A percentile compares a stretch with the other conserved stretches of the same genome.
Conservation (phyloP, 2,329 filamentous ascomycete genomes). For the Sclerotiophoma versabilis region DNA sequence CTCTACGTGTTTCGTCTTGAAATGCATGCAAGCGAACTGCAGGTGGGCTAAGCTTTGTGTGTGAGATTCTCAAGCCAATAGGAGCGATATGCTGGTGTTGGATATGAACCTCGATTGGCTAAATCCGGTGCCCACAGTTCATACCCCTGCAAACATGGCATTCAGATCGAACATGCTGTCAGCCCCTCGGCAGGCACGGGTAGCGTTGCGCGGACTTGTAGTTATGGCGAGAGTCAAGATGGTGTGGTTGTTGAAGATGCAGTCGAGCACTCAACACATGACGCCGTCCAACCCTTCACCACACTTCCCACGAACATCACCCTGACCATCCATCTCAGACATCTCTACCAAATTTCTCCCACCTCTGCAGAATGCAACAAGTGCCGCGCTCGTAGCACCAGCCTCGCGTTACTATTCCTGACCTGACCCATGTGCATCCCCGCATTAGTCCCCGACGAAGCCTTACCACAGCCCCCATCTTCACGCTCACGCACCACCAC, state of each 20-base stretch:
- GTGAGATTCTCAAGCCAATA: slow-evolving; percentile 7
- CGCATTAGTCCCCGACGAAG: slow-evolving; percentile 17
- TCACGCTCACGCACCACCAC: background rate
- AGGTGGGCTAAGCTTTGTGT: slow-evolving; percentile 11
- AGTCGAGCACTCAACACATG: background rate
- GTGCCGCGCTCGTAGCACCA: background rate
- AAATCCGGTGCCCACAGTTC: slow-evolving; percentile 14
- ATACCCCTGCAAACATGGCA: background rate
- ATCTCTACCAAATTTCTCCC: background rate
- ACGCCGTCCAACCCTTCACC: background rate
- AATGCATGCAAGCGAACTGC: background rate
- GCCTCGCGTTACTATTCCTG: slow-evolving; percentile 17
- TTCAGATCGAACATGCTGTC: background rate
- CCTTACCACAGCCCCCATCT: slow-evolving; percentile 10
- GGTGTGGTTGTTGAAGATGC: background rate
- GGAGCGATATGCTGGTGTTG: background rate
- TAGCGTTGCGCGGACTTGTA: background rate
- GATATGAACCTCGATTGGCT: slow-evolving; percentile 9
- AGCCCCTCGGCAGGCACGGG: slow-evolving; percentile 4
- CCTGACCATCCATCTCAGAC: too few species aligned
- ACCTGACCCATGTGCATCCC: background rate
- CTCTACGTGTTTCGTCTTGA: background rate
- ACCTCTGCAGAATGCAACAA: background rate
- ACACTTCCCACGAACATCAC: background rate
- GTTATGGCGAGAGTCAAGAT: background rate